These are phyloP conservation scores for Borovskyia barvae DNA, from an alignment of 208 protist genomes.

Conservation along the genomic window DNA sequence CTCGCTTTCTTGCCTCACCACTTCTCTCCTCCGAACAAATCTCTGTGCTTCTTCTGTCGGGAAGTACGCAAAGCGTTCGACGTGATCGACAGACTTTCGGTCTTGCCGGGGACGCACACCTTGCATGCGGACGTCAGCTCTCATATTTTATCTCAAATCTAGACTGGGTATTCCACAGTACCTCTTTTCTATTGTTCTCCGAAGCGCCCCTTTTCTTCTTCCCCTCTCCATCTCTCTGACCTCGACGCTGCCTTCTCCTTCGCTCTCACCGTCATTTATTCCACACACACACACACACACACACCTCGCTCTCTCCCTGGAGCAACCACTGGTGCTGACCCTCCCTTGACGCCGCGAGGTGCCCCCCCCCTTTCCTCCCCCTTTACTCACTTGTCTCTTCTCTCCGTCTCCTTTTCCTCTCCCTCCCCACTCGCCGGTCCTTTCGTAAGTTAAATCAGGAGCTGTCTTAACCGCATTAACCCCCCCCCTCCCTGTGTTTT, in stretches of 20 bases:
- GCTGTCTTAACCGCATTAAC: no score
- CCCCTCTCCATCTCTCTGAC: background rate
- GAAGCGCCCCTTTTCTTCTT: background rate
- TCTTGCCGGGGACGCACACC: no score
- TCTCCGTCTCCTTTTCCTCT: background rate
- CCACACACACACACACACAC: conserved; percentile 1
- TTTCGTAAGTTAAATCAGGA: background rate
- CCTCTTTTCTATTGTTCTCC: background rate
- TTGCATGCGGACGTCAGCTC: no score
- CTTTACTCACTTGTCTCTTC: background rate
- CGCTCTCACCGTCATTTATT: background rate
- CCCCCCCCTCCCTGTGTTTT: no score
- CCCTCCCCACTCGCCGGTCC: background rate
- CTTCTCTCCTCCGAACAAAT: no score
- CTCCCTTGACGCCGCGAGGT: background rate
- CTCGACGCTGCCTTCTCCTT: no score
- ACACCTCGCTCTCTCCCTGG: no score
- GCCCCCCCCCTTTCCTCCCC: background rate
- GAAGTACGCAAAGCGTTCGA: no score
- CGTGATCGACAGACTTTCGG: no score
- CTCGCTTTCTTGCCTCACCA: no score
- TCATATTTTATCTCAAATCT: background rate
- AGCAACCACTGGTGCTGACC: no score
- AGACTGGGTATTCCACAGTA: background rate
- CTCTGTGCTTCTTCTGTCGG: no score